Conservation (phyloP, 2,329 filamentous ascomycete species). For the Thyridium curvatum region DNA sequence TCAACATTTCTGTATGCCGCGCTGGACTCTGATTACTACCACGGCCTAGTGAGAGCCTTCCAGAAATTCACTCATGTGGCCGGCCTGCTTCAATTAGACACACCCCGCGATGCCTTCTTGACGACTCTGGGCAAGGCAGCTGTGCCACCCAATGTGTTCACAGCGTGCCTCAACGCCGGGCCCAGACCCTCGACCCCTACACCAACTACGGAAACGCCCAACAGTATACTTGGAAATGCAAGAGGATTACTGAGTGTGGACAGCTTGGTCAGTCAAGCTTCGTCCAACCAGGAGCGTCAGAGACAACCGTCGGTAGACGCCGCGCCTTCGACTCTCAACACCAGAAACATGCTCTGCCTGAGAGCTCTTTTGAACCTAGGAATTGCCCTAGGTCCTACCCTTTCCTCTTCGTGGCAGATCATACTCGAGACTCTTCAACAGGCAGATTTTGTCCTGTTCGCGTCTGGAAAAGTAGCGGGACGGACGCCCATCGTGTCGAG, state of each 20-base stretch:
- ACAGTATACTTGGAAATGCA: constrained; percentile 62
- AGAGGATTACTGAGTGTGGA: constrained; percentile 70
- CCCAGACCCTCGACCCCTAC: constrained; percentile 35
- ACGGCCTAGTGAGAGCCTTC: constrained; percentile 83
- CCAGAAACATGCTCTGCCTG: constrained; percentile 83
- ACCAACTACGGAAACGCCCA: constrained; percentile 38
- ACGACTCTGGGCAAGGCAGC: constrained; percentile 92
- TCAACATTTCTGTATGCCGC: constrained; percentile 93
- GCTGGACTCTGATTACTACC: constrained; percentile 89
- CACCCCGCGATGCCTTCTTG: constrained; percentile 87
- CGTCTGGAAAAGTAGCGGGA: constrained; percentile 48
- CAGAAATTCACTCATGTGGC: constrained; percentile 95
- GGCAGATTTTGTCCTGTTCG: constrained; percentile 79
- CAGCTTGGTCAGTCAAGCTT: constrained; percentile 53
- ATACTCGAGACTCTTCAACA: constrained; percentile 88
- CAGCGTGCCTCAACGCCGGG: constrained; percentile 49
- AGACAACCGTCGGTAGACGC: constrained; percentile 54
- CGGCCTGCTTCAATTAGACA: constrained; percentile 75
- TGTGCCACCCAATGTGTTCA: constrained; percentile 73
- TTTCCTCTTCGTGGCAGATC: constrained; percentile 83
- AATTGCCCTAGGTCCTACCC: constrained; percentile 84
- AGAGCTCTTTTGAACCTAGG: constrained; percentile 90
- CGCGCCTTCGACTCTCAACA: constrained; percentile 58
- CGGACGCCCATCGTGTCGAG: constrained; percentile 42
- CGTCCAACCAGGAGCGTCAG: constrained; percentile 50